phyloP scores from a whole-genome alignment of 2,329 filamentous ascomycete genomes.

The Colletotrichum tropicicola region DNA sequence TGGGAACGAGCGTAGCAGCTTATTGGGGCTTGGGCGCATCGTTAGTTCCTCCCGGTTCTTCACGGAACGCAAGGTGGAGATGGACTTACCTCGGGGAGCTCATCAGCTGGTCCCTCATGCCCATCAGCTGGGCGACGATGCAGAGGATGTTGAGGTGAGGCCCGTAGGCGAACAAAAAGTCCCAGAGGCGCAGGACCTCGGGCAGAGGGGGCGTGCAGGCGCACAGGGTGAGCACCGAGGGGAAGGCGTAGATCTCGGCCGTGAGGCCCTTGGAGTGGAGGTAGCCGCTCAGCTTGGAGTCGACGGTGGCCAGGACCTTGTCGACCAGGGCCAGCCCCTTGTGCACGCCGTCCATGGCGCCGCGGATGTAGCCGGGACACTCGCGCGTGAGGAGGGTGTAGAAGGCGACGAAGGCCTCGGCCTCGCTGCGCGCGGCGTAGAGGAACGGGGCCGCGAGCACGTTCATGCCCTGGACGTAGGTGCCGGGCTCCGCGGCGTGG shows the following conservation, averaged over 20 bases:
- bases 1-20: conserved; percentile 88
- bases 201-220: conserved; percentile 95
- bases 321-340: conserved; percentile 91
- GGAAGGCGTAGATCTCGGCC: conserved; percentile 96
- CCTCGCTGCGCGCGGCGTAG: conserved; percentile 92
- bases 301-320: conserved; percentile 89
- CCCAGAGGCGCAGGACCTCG: conserved; percentile 93
- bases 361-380: conserved; percentile 92
- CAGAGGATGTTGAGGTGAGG: conserved; percentile 95
- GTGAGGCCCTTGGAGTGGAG: conserved; percentile 87
- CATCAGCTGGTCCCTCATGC: conserved; percentile 86
- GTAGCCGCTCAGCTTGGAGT: conserved; percentile 85
- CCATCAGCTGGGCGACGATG: conserved; percentile 92
- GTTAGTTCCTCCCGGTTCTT: not conserved
- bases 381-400: conserved; percentile 87
- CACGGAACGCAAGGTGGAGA: not conserved
- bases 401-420: conserved; percentile 93
- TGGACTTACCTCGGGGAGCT: conserved; percentile 78
- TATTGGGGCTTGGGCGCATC: conserved; percentile 80
- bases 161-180: conserved; percentile 96
- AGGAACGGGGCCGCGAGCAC: conserved; percentile 95
- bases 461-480: conserved; percentile 99
- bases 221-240: conserved; percentile 91
- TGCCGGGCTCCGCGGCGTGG: conserved; percentile 72
- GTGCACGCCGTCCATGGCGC: conserved; percentile 97